phyloP scores from a whole-genome alignment of 768 basidiomycete genomes.

The Suillus decipiens region DNA sequence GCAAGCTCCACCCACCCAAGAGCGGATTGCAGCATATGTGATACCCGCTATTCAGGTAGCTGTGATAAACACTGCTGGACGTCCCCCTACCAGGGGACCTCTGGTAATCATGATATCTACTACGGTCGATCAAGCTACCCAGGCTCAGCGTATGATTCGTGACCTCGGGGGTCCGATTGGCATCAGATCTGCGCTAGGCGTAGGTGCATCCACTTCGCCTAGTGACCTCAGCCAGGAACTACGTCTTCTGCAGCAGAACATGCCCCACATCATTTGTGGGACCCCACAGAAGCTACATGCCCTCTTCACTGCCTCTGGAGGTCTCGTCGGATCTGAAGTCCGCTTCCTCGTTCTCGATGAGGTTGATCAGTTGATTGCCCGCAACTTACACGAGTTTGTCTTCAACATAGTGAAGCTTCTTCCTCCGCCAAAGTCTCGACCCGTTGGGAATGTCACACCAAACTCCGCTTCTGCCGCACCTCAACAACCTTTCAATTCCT shows the following conservation, averaged over 20 bases:
- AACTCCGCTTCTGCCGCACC: conserved; percentile 34
- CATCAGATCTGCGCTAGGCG: conserved; percentile 85
- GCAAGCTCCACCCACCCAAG: conserved; percentile 97
- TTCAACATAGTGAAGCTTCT: conserved; percentile 91
- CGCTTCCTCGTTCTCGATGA: conserved; percentile 95
- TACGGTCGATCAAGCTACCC: conserved; percentile 97
- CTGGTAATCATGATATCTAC: conserved; percentile 94
- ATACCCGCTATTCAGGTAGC: conserved; percentile 89
- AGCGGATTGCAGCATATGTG: conserved; percentile 96
- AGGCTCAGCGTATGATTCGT: conserved; percentile 93
- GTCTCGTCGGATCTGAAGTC: conserved; percentile 80
- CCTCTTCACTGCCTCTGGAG: conserved; percentile 79
- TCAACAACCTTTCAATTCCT: conserved; percentile 46
- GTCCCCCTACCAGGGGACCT: conserved; percentile 68
- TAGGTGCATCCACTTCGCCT: conserved; percentile 69
- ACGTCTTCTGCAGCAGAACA: conserved; percentile 83
- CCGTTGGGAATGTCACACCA: conserved; percentile 38
- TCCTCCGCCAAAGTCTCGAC: conserved; percentile 81
- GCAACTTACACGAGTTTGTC: conserved; percentile 94
- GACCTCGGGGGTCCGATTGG: conserved; percentile 94
- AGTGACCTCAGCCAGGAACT: conserved; percentile 73
- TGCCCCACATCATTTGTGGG: conserved; percentile 94
- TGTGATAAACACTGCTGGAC: conserved; percentile 58
- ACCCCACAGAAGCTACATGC: conserved; percentile 97
- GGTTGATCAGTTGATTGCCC: conserved; percentile 96